Evolutionary conservation across 129 eudicot genomes (phyloP).

Genomic region (Ambrosia artemisiifolia): DNA sequence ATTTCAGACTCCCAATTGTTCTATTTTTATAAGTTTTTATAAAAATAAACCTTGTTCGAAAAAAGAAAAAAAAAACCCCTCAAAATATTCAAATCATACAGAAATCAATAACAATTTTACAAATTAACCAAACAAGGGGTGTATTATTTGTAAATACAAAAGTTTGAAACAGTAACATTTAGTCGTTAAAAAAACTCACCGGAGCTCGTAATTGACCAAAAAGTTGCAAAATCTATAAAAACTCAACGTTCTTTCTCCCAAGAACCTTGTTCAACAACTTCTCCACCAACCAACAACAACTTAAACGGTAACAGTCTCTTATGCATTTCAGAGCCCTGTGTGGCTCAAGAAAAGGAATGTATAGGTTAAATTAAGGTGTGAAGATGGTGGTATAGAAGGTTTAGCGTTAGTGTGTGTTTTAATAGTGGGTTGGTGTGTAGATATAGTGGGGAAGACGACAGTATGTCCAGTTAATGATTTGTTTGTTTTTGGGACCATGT

Average conservation of each 20-base stretch:
- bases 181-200: slow-evolving; percentile 7
- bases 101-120: not conserved
- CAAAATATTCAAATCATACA: too few relatives aligned
- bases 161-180: too few relatives aligned
- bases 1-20: too few relatives aligned
- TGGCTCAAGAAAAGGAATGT: slow-evolving; percentile 22
- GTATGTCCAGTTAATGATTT: slow-evolving; percentile 22
- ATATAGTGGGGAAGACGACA: slow-evolving; percentile 28
- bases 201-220: slow-evolving; percentile 2
- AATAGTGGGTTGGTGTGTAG: not conserved
- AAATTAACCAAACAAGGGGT: not conserved
- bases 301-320: slow-evolving; percentile 34
- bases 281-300: slow-evolving; percentile 51
- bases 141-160: too few relatives aligned
- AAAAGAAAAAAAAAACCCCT: too few relatives aligned
- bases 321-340: slow-evolving; percentile 64
- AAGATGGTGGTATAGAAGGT: not conserved
- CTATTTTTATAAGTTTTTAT: too few relatives aligned
- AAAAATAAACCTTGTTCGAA: too few relatives aligned
- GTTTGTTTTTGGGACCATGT: slow-evolving; percentile 27
- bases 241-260: slow-evolving; percentile 59
- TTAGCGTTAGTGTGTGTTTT: slow-evolving; percentile 18
- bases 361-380: too few relatives aligned
- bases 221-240: slow-evolving; percentile 17
- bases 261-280: slow-evolving; percentile 55